Conservation (phyloP, 164 flowering plant species). For the Chimonanthus praecox region DNA sequence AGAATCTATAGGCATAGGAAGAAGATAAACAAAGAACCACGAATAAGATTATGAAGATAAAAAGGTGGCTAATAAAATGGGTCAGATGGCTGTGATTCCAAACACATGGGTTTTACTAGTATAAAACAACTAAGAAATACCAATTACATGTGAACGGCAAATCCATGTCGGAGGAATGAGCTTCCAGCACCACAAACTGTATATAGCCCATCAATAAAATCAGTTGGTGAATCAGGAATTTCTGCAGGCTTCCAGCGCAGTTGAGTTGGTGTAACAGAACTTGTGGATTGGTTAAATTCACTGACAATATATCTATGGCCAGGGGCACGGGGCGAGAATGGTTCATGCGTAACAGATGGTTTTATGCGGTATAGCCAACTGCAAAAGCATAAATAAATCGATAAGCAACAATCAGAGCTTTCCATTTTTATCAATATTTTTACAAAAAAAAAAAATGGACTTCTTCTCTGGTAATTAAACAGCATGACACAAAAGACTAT, state of each 20-base stretch:
- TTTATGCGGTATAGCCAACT: conserved; percentile 93
- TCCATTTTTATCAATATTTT: background rate
- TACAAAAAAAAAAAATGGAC: background rate
- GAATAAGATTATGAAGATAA: no score
- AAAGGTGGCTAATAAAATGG: background rate
- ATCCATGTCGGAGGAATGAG: conserved; percentile 89
- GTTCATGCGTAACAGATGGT: conserved; percentile 93
- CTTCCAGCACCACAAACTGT: conserved; percentile 91
- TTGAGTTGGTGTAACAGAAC: conserved; percentile 71
- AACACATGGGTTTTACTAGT: background rate
- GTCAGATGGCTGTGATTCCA: background rate
- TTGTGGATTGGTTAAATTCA: conserved; percentile 61
- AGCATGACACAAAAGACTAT: background rate
- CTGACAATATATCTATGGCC: conserved; percentile 53
- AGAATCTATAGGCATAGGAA: background rate
- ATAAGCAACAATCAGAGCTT: background rate
- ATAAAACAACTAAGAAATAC: conserved; percentile 7
- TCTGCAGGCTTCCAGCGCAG: conserved; percentile 84
- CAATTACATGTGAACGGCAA: conserved; percentile 90
- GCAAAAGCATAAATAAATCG: conserved; percentile 9
- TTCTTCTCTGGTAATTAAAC: background rate
- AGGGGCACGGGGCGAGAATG: conserved; percentile 64
- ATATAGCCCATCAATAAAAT: conserved; percentile 79
- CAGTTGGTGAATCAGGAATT: conserved; percentile 61
- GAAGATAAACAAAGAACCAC: background rate